Evolutionary conservation across 2,329 filamentous ascomycete species (phyloP), one percentile per base, ranked within the genome.

Genomic region (Epichloe glyceriae): DNA sequence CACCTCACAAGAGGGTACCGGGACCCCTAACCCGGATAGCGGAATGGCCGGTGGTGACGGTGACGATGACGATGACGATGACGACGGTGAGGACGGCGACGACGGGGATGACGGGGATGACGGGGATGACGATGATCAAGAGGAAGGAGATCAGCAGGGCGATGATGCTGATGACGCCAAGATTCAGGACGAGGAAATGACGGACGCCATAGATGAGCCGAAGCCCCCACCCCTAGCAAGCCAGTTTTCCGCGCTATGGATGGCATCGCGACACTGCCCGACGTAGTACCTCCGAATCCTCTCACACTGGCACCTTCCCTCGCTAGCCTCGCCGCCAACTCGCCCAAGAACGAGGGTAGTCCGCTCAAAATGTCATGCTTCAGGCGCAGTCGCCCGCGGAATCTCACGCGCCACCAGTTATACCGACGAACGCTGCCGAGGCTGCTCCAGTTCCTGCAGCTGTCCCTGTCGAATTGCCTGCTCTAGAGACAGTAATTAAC

Each of bases 31-130:
- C 45, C 69, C 70, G 14, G 76, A 78, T 53, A 73, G 69, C 56
- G 74, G 78, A 53, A 76, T 77, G 69, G 72, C 68, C 1, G 80
- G 82, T 41, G 71, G 68, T 22, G 69, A 72, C 33, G 67, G 70
- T 3, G 66, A 74, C 17, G 71, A 67, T n/a, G 73, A 71, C 22
- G 73, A 74, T 1, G 74, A 71, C 3, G 71, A 69, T 17, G 69
- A 72, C 33, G 67, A 70, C 5, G 65, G 74, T 15, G 71, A 68
- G 15, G 64, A 65, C 61, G 67, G 69, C 10, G 73, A 73, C 3
- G 73, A 71, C 17, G 73, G 74, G 2, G 74, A 71, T 2, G 72
- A 67, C 4, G 73, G 71, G 3, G 71, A 70, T 2, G 71, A 73
- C 3, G 74, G 68, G 3, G 72, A 72, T 2, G 73, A 71, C 4